These are phyloP conservation scores for Pseudogymnoascus sp. DNA, from an alignment of 2,329 filamentous ascomycete genomes.

Conservation along the genomic window DNA sequence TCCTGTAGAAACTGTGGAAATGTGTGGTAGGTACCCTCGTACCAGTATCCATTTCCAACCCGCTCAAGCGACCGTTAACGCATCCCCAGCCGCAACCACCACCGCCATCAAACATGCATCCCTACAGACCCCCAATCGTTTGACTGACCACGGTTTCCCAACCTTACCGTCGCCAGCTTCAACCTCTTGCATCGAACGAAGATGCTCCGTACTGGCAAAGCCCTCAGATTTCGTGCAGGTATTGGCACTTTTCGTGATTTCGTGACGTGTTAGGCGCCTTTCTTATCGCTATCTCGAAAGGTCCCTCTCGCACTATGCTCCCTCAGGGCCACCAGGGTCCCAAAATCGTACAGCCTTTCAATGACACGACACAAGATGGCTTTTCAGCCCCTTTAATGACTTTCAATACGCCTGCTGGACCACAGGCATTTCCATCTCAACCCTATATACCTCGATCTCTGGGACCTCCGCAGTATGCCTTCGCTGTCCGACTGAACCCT, in stretches of 20 bases:
- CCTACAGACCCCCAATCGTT: constrained; percentile 5
- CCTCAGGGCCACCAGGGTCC: background rate
- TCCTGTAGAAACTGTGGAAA: background rate
- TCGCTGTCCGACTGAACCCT: constrained; percentile 20
- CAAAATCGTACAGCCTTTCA: constrained; percentile 19
- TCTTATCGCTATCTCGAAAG: constrained; percentile 41
- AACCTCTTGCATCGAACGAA: constrained; percentile 5
- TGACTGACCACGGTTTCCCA: background rate
- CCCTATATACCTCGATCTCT: constrained; percentile 22
- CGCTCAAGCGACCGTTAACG: constrained; percentile 8
- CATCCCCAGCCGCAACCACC: constrained; percentile 5
- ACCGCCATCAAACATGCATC: background rate
- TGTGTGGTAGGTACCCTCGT: background rate
- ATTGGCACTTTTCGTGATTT: constrained; percentile 28
- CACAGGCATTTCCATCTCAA: constrained; percentile 15
- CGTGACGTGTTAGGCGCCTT: constrained; percentile 14
- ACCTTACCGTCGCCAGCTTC: background rate
- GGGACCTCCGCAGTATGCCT: constrained; percentile 21
- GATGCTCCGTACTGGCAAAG: constrained; percentile 8
- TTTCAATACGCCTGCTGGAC: background rate
- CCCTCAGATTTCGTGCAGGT: constrained; percentile 26
- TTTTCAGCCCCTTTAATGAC: constrained; percentile 20
- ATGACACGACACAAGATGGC: constrained; percentile 20
- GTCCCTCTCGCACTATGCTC: constrained; percentile 14
- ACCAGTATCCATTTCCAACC: background rate